phyloP scores from a whole-genome alignment of 2,329 filamentous ascomycete genomes.

The Ophiosphaerella narmari region DNA sequence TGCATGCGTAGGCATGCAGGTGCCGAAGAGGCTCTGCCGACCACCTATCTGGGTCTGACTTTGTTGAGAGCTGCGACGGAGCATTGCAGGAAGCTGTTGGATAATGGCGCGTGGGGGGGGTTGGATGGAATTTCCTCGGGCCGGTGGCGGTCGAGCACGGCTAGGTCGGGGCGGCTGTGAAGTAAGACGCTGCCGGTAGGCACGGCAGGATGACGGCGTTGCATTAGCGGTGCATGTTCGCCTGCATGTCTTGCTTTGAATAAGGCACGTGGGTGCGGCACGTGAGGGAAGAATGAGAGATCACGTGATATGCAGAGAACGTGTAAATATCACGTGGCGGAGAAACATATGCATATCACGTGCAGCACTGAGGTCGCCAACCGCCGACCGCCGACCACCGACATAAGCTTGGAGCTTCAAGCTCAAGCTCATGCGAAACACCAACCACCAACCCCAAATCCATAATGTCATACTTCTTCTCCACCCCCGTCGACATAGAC shows the following conservation, averaged over 20 bases:
- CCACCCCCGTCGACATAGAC: conserved; percentile 97
- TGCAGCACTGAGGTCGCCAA: no score
- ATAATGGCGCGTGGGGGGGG: conserved; percentile 26
- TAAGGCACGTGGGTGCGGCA: no score
- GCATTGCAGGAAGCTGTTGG: not conserved
- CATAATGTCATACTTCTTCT: conserved; percentile 89
- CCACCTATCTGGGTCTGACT: not conserved
- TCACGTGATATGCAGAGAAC: no score
- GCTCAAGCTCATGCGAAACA: not conserved
- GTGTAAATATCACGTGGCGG: no score
- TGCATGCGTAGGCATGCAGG: not conserved
- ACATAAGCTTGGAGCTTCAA: not conserved
- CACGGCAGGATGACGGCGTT: no score
- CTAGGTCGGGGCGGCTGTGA: not conserved
- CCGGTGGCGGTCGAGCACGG: conserved; percentile 13
- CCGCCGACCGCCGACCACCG: not conserved
- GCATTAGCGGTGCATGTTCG: no score
- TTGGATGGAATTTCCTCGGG: conserved; percentile 9
- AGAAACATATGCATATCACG: no score
- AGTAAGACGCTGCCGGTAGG: no score
- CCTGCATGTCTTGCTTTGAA: no score
- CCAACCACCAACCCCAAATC: not conserved
- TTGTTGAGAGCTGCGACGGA: not conserved
- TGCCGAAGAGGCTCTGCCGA: conserved; percentile 5
- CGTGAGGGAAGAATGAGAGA: no score